phyloP scores from a whole-genome alignment of 2,329 filamentous ascomycete genomes.

The Colletotrichum horii region DNA sequence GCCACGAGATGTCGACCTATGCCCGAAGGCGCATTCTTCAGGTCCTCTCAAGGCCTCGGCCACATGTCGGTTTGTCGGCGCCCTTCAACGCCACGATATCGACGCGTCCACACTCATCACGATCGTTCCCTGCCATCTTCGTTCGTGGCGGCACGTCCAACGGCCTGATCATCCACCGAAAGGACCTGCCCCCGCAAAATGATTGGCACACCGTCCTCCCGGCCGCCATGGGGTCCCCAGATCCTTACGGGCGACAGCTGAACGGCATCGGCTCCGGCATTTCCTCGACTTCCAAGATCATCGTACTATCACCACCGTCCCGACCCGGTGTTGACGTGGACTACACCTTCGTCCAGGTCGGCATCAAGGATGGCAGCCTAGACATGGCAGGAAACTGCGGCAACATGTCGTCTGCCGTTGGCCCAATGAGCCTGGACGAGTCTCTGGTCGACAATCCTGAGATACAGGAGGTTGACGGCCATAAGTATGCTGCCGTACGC shows the following conservation, averaged over 20 bases:
- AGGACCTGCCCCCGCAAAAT: constrained; percentile 36
- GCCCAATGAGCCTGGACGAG: constrained; percentile 61
- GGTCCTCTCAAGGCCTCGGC: not conserved
- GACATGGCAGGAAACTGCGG: constrained; percentile 43
- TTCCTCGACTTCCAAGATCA: constrained; percentile 54
- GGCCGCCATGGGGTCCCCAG: constrained; percentile 32
- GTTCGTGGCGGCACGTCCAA: constrained; percentile 31
- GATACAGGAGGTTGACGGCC: not conserved
- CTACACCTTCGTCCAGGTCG: constrained; percentile 66
- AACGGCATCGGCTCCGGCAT: constrained; percentile 20
- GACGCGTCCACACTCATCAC: not conserved
- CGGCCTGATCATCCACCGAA: constrained; percentile 35
- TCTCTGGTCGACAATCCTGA: constrained; percentile 39
- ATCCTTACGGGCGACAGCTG: constrained; percentile 19
- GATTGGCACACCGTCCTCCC: constrained; percentile 35
- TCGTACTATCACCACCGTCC: constrained; percentile 53
- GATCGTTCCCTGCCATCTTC: constrained; percentile 43
- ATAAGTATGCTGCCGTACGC: constrained; percentile 23
- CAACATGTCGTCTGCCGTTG: constrained; percentile 52
- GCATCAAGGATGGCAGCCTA: constrained; percentile 56
- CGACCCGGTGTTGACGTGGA: constrained; percentile 56
- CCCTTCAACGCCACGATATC: not conserved
- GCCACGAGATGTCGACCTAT: not conserved
- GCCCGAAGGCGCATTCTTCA: not conserved
- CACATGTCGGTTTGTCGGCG: fast-evolving